Evolutionary conservation across 441 rosid genomes (phyloP).

Genomic region (Erodium moschatum): DNA sequence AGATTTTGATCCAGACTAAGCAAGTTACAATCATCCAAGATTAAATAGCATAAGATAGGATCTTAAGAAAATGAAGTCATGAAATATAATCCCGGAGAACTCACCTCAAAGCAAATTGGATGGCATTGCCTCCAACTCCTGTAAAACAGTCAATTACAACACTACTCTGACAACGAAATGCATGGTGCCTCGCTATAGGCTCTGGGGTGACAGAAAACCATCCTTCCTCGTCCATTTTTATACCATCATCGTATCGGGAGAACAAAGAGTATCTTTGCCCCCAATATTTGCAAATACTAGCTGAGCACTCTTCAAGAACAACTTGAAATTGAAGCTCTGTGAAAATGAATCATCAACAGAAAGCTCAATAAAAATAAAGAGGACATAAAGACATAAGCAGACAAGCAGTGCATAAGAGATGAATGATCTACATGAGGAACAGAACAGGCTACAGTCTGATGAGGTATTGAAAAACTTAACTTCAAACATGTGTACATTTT

Average conservation of each 20-base stretch:
- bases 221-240: slow-evolving; percentile 90
- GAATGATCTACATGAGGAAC: not conserved
- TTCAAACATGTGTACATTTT: not conserved
- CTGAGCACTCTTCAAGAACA: slow-evolving; percentile 32
- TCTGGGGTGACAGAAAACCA: slow-evolving; percentile 99
- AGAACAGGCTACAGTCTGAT: not conserved
- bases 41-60: no score
- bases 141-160: slow-evolving; percentile 67
- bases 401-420: not conserved
- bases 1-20: no score
- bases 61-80: not conserved
- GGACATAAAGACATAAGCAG: not conserved
- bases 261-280: slow-evolving; percentile 65
- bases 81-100: slow-evolving; percentile 14
- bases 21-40: no score
- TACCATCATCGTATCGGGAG: slow-evolving; percentile 73
- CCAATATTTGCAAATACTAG: slow-evolving; percentile 62
- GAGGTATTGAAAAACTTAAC: not conserved
- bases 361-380: not conserved
- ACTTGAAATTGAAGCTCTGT: slow-evolving; percentile 41
- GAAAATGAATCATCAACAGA: not conserved
- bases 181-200: slow-evolving; percentile 73
- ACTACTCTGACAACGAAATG: slow-evolving; percentile 50
- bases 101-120: slow-evolving; percentile 70
- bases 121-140: slow-evolving; percentile 94